Base-by-base conservation (phyloP, 2,329 filamentous ascomycete genomes). In the Remersonia thermophila region DNA sequence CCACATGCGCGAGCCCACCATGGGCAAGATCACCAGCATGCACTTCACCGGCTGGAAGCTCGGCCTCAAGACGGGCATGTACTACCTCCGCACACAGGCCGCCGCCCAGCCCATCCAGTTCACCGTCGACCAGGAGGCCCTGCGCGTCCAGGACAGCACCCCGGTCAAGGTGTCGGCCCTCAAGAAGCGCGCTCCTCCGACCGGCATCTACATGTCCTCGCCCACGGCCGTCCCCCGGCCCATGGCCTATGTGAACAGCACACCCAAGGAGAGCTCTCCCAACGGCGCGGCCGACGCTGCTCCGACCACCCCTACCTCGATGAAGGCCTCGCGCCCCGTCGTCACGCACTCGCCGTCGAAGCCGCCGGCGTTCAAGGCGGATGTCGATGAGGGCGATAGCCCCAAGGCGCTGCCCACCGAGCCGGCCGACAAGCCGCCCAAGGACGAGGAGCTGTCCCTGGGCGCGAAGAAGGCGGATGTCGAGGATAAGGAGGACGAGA, bases 11-110 rank as follows among this genome's bases (percentile, higher is more conserved):
- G 89, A 96, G 55, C 91, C 91, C 29, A 94, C 87, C 35, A 96
- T 98, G 89, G 91, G 91, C 65, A 98, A 98, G 74, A 94, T 98
- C 61, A 98, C 91, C 41, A 91, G 82, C 60, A 98, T 98, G 91
- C 91, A 98, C 69, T 98, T 98, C 57, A 76, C 91, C 33, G 91
- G 91, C 52, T 98, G 91, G 91, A 98, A 96, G 73, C 79, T 96
- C 48, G 91, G 91, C 55, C 76, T 98, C 50, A 98, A 98, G 81
- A 98, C 91, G 26, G 91, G 91, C 68, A 96, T 98, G 91, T 98
- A 98, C 78, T 98, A 98, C 65, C 79, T 98, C 51, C 85, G 91
- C 53, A 98, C 91, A 32, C 91, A 93, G 77, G 91, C 91, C 45
- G 91, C 91, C 26, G 87, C 87, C 13, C 86, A 87, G 32, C 91